Evolutionary conservation across 495 filamentous ascomycete species (phyloP), one percentile per base, ranked within the genome.

Genomic region (Recurvomyces mirabilis): DNA sequence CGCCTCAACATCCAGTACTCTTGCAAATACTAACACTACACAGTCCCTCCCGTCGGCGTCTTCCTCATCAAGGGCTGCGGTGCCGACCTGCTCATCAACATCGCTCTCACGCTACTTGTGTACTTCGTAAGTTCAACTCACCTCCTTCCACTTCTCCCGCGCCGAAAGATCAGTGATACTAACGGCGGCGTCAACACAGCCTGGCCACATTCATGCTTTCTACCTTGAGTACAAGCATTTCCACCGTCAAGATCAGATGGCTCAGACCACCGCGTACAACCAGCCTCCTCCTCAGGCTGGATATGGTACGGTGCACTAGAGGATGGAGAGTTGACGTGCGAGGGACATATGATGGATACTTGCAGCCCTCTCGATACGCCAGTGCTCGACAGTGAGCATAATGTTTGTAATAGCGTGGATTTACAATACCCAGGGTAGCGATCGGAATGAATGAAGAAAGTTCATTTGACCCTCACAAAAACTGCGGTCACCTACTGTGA

Each of bases 151-250:
- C n/a, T n/a, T n/a, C n/a, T n/a, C n/a, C n/a, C n/a, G n/a, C n/a
- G n/a, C n/a, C n/a, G n/a, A n/a, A n/a, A 29, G 7, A 29, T 29
- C 26, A 7, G 7, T 29, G 26, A 29, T 7, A 29, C 26, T 7
- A 29, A 7, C n/a, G 26, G n/a, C 26, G 26, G n/a, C n/a, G n/a
- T 29, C 26, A n/a, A 29, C n/a, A 7, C 7, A 7, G 11, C 37
- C 23, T n/a, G 37, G 37, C 9, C 37, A 89, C 51, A 73, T 94
- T 20, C 89, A 94, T 58, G 89, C 85, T 5, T 93, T 93, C 66
- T 96, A 95, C 57, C 53, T 94, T 43, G 78, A 87, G 63, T 0
- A 77, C 83, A 0, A 79, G 81, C 13, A 77, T 96, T 5, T 96
- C 82, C 58, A 88, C 81, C 36, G 73, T 85, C n/a, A 71, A 73